These are phyloP conservation scores for Daedalea quercina DNA, from an alignment of 768 basidiomycete genomes.

Conservation along the genomic window DNA sequence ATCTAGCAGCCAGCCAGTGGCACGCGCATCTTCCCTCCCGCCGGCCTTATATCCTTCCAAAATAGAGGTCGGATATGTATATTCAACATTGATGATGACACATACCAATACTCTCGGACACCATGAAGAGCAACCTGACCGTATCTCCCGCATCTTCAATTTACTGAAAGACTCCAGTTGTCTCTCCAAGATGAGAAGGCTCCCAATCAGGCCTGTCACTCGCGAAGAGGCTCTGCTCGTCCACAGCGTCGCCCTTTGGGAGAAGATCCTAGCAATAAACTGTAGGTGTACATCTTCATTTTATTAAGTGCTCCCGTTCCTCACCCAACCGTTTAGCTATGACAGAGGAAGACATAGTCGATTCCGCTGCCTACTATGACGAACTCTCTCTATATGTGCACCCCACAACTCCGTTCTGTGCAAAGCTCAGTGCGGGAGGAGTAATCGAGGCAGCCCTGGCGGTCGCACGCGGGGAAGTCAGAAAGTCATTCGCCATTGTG, in stretches of 20 bases:
- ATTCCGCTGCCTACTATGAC: constrained; percentile 81
- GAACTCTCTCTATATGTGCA: constrained; percentile 90
- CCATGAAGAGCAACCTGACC: constrained; percentile 71
- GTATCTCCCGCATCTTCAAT: constrained; percentile 73
- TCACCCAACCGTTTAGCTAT: constrained; percentile 29
- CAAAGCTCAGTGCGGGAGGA: constrained; percentile 87
- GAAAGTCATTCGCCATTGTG: constrained; percentile 91
- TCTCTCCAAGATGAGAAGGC: constrained; percentile 64
- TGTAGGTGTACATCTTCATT: constrained; percentile 40
- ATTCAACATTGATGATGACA: constrained; percentile 78
- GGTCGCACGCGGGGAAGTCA: constrained; percentile 73
- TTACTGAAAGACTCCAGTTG: constrained; percentile 54
- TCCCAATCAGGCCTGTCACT: constrained; percentile 69
- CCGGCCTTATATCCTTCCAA: background rate
- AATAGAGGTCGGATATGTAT: constrained; percentile 76
- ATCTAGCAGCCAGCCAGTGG: background rate
- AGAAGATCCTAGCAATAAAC: constrained; percentile 76
- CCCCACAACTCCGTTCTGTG: constrained; percentile 75
- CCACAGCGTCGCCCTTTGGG: constrained; percentile 89
- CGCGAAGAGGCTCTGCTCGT: constrained; percentile 82
- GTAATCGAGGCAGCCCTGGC: constrained; percentile 87
- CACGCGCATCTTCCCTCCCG: constrained; percentile 10
- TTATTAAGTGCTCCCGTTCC: background rate
- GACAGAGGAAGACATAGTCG: constrained; percentile 65
- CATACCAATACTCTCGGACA: constrained; percentile 72